Base-by-base conservation (phyloP, 1,139 yeast species). In the Wickerhamiella pararugosa region DNA sequence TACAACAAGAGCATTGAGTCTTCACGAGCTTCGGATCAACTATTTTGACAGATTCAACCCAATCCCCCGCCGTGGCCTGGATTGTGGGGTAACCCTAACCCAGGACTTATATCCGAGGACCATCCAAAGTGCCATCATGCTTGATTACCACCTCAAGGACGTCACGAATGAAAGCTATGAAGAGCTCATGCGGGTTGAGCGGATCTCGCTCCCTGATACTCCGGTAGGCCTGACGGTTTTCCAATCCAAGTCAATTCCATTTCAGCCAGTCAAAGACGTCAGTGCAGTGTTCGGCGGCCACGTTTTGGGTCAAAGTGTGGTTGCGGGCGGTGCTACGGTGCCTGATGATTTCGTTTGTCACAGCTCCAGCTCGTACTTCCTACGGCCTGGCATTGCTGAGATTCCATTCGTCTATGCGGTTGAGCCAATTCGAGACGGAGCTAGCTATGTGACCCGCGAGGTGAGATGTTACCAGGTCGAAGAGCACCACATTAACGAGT, bases 331-430 rank as follows among this genome's bases (percentile, higher is more conserved):
- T 7, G 44, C 43, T 25, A 57, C 62, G 3, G 52, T 53, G 2
- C 52, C 49, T 5, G 39, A 40, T 7, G 47, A 47, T 9, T 55
- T 49, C 34, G 46, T 54, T 28, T 51, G 55, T 40, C 56, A 54
- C 38, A 53, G 51, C 45, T 46, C 52, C 36, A 58, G 55, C 39
- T 59, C 61, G n/a, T 53, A 57, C 46, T 59, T 59, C 40, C 47
- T 59, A 34, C 50, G 51, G 30, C 62, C 62, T 0, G 63, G 61
- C 1, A 46, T 51, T 9, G 46, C 49, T 27, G 47, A 53, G 26
- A 49, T 54, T 6, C 63, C 63, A 2, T 59, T 58, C 37, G 44
- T 51, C 6, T 59, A 58, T 46, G 45, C 49, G 21, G 58, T 59
- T n/a, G 55, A 53, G 29, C 45, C 46, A 3, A 43, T 58, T 6